Evolutionary conservation across 1,284 basidiomycete species (phyloP), one percentile per base, ranked within the genome.

Genomic region (Ustilago xerochloae): DNA sequence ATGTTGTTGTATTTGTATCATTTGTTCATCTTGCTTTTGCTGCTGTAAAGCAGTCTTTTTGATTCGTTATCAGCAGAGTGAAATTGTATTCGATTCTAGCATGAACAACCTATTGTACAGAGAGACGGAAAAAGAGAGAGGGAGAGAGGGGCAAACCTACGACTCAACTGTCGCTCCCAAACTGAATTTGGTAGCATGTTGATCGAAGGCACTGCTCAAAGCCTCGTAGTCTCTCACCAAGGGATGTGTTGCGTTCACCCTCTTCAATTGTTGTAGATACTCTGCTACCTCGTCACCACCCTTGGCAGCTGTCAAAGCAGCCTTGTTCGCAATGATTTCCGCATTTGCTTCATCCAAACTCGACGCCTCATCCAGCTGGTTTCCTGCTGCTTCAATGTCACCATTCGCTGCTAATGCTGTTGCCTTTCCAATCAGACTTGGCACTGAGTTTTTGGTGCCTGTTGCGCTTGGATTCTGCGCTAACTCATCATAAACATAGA

Each of bases 401-500:
- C 45, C 64, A 15, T 74, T 76, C 0, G 78, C 80, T 1, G 77
- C 78, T 2, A 76, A 63, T 0, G 81, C 77, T 5, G 74, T 82
- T 2, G 81, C 80, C 45, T 82, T 82, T 24, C 81, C 82, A 16
- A 76, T 61, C 26, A 84, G 41, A 9, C 65, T 56, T 1, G 75
- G 56, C 3, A 80, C 77, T 12, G 67, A 59, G 28, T 76, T 75
- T 30, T 49, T 20, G 9, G 75, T 74, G 1, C 73, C 68, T 0
- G 71, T 69, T 1, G 69, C 57, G 8, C 33, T 30, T 0, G 80
- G 79, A 50, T 77, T 80, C 52, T 81, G 80, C n/a, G 80, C 79
- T 20, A 84, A 52, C 63, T 84, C 82, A 46, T 84, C 82, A 60
- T 80, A 84, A 4, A 84, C 81, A 50, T 84, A 84, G 63, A 78